Conservation (phyloP, 306 rosid genomes). For the Malus sieversii region DNA sequence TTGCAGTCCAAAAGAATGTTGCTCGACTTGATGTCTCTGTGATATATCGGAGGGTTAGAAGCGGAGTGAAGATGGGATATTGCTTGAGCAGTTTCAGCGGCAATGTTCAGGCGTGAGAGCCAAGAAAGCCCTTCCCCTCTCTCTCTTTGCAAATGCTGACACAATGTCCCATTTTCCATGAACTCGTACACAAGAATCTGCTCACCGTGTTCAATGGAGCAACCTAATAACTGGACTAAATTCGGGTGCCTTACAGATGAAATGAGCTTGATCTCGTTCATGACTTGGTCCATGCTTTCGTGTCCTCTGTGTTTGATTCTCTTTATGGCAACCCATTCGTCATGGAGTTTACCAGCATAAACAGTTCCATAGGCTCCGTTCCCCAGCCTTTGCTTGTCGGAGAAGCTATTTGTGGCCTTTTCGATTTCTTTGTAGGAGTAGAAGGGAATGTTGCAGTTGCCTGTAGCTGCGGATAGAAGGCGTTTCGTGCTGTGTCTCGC, state of each 20-base stretch:
- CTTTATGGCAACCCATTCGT: slow-evolving; percentile 82
- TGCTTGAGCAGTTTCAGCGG: slow-evolving; percentile 85
- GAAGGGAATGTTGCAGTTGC: slow-evolving; percentile 53
- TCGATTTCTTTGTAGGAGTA: slow-evolving; percentile 72
- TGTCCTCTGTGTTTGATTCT: slow-evolving; percentile 59
- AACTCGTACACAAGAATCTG: slow-evolving; percentile 84
- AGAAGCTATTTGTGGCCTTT: slow-evolving; percentile 76
- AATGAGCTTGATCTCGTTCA: slow-evolving; percentile 80
- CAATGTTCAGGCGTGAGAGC: slow-evolving; percentile 61
- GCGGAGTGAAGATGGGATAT: slow-evolving; percentile 79
- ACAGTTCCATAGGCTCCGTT: slow-evolving; percentile 91
- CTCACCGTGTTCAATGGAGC: slow-evolving; percentile 69
- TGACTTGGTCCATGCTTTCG: slow-evolving; percentile 69
- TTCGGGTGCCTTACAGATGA: slow-evolving; percentile 76
- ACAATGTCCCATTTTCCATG: slow-evolving; percentile 85
- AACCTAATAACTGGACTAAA: slow-evolving; percentile 74
- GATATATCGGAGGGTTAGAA: slow-evolving; percentile 70
- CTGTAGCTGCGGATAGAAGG: slow-evolving; percentile 69
- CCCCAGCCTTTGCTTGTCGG: slow-evolving; percentile 70
- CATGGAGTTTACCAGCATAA: slow-evolving; percentile 67
- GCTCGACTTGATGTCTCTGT: slow-evolving; percentile 85
- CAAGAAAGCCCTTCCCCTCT: slow-evolving; percentile 79
- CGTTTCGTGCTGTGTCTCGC: slow-evolving; percentile 59
- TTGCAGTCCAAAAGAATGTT: slow-evolving; percentile 68
- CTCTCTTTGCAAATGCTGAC: slow-evolving; percentile 73